Base-by-base conservation (phyloP, 2,329 filamentous ascomycete genomes). In the Nothomitra cinnamomea region DNA sequence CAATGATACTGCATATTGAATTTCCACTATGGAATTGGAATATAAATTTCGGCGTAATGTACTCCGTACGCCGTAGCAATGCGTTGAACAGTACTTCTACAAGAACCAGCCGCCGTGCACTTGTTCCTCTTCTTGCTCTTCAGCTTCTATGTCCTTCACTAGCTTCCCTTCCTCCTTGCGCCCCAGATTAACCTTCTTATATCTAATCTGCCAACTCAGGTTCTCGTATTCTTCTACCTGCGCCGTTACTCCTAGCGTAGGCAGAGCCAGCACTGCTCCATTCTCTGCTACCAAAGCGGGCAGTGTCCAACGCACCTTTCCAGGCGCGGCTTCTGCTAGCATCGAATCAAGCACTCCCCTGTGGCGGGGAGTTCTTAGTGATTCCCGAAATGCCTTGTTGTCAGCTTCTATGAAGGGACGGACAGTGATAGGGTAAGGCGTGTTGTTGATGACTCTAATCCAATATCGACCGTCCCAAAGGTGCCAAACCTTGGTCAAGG, bases 401-500 rank as follows among this genome's bases (percentile, higher is more conserved):
- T 71, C 68, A 3, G 58, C 52, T 43, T 57, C 51, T 15, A 61
- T 58, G 15, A 72, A 58, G n/a, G 67, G 64, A 0, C 73, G 70
- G 19, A 77, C 57, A 1, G 64, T 56, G 3, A 76, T 55, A 1
- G 58, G 55, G 22, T 59, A 56, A 1, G 57, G 49, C 1, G 60
- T 60, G 3, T 58, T 54, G 17, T 72, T 66, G 25, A 62, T 60
- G 10, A 79, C 54, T 1, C 67, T 69, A 50, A 80, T 66, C 77
- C 77, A 80, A 62, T 68, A 79, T 19, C 77, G 68, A 48, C 70
- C 68, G 59, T 79, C 76, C 67, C 75, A 79, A 15, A 80, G 66
- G 3, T 65, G 63, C 63, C 66, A 74, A 10, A 47, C 52, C 19
- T 42, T 15, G 8, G 32, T 36, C 25, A 21, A 21, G 2, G 51